These are phyloP conservation scores for Urostyla sp. DNA, from an alignment of 73 alveolate genomes.

Conservation along the genomic window DNA sequence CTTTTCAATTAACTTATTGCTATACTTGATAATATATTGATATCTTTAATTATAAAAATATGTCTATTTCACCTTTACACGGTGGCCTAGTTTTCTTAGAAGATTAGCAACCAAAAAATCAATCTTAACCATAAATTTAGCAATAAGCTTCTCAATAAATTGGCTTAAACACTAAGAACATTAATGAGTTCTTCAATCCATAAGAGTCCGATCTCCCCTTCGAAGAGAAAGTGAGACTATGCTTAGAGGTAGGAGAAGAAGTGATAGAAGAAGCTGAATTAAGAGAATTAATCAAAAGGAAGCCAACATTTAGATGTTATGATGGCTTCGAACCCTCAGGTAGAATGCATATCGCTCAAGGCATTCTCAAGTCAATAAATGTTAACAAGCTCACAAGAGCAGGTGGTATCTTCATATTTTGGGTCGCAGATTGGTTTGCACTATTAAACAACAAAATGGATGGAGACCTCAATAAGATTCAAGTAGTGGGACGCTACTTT, in stretches of 20 bases:
- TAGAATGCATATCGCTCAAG: slow-evolving; percentile 99
- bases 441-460: slow-evolving; percentile 99
- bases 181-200: slow-evolving; percentile 54
- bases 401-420: slow-evolving; percentile 98
- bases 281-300: slow-evolving; percentile 73
- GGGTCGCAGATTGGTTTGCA: slow-evolving; percentile 99
- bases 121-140: neutral
- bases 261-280: slow-evolving; percentile 85
- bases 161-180: slow-evolving; percentile 24
- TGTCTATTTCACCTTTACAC: slow-evolving; percentile 62
- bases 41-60: slow-evolving; percentile 9
- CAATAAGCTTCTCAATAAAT: slow-evolving; percentile 1
- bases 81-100: slow-evolving; percentile 72
- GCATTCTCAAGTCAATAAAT: slow-evolving; percentile 97
- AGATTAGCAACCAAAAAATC: slow-evolving; percentile 13
- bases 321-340: slow-evolving; percentile 99
- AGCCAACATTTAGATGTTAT: slow-evolving; percentile 92
- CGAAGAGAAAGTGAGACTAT: slow-evolving; percentile 70
- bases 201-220: slow-evolving; percentile 59
- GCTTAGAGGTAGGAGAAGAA: slow-evolving; percentile 93
- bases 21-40: slow-evolving; percentile 5
- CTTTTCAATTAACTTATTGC: too few relatives aligned
- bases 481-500: slow-evolving; percentile 96
- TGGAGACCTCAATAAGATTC: slow-evolving; percentile 95
- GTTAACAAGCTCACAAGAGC: slow-evolving; percentile 99